Base-by-base conservation (phyloP, 1,284 basidiomycete genomes). In the Hypsizygus ulmarius region DNA sequence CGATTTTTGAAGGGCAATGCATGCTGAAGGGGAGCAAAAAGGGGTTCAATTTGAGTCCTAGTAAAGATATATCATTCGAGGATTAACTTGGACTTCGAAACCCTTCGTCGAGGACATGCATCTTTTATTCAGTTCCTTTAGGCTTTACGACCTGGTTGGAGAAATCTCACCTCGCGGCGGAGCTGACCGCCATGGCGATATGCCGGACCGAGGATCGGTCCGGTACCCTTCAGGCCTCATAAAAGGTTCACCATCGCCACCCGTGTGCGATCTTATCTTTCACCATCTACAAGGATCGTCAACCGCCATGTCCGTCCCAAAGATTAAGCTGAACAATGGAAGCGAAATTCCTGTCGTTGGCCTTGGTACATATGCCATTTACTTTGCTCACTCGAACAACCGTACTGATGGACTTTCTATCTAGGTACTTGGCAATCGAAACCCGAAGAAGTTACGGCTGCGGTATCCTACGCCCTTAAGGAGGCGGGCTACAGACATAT, bases 351-450 rank as follows among this genome's bases (percentile, higher is more conserved):
- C 87, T 46, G 72, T 77, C 14, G 65, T 90, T 52, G 90, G 88
- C 16, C 78, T 93, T 39, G 90, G 90, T 81, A 62, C 60, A 66
- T 67, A 49, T 54, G 10, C 16, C 36, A 35, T 16, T 10, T 8
- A 29, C 12, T 39, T 29, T 10, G 16, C 21, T 16, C 11, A 15
- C 47, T n/a, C 38, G 38, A 41, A 43, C 11, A 10, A 27, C 1
- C 11, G 14, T 21, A 15, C 29, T 43, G 16, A 39, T 37, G 5
- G 21, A 21, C 34, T n/a, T 44, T 16, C 14, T 18, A 27, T 35
- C 35, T 59, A 84, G 86, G 88, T 14, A 92, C 90, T 11, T 93
- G 88, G 89, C 82, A 89, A 64, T 83, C 86, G 8, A 78, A 81
- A 58, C 73, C 85, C 11, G 83, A 85, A 39, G 81, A 90, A 59